phyloP scores from a whole-genome alignment of 139 green algal genomes.

The Chlamydomonas sphaeroides region DNA sequence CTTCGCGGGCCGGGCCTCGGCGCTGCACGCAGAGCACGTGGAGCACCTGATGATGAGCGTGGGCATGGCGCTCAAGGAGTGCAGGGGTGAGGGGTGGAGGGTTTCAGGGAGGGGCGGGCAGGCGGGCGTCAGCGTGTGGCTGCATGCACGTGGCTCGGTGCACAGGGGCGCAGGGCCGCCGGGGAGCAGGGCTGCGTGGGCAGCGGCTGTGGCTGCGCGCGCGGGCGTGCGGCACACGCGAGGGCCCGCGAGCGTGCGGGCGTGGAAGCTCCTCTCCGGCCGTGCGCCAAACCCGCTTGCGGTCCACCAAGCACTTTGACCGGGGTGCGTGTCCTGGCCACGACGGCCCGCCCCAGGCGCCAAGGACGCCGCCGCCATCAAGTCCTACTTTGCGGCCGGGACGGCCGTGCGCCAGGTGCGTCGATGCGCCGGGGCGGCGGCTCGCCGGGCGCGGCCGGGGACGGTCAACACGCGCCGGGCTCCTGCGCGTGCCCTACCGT shows the following conservation, averaged over 20 bases:
- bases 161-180: too few species aligned
- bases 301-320: not conserved
- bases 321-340: too few species aligned
- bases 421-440: too few species aligned
- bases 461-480: too few species aligned
- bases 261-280: too few species aligned
- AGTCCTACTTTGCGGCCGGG: constrained; percentile 8
- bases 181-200: too few species aligned
- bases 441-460: too few species aligned
- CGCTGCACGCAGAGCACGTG: constrained; percentile 37
- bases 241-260: too few species aligned
- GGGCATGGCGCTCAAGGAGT: constrained; percentile 32
- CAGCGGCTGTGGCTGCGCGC: too few species aligned
- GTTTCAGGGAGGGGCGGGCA: not conserved
- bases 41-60: constrained; percentile 34
- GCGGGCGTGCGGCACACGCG: too few species aligned
- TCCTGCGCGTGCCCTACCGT: too few species aligned
- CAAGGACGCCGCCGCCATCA: constrained; percentile 35
- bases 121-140: not conserved
- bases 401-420: constrained; percentile 8
- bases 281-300: not conserved
- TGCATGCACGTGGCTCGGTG: too few species aligned
- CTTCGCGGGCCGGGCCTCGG: constrained; percentile 16
- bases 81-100: not conserved
- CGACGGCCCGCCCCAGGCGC: not conserved